Evolutionary conservation across 2,329 filamentous ascomycete species (phyloP).

Genomic region (Colletotrichum melonis): DNA sequence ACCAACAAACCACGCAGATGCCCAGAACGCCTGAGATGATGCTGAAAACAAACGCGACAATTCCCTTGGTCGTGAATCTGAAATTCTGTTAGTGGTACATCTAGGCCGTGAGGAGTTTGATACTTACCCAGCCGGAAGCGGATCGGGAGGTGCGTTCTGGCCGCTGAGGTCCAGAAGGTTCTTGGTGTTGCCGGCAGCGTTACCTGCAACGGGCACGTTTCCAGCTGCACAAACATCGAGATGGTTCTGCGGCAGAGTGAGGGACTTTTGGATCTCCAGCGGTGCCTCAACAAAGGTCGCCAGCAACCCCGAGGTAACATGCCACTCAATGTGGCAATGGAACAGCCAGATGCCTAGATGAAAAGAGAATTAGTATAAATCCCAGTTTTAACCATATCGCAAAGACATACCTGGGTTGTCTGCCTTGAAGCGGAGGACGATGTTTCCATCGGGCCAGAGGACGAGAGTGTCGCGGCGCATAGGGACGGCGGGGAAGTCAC

Average conservation of each 20-base stretch:
- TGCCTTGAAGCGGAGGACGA: conserved; percentile 74
- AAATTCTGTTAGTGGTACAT: background rate
- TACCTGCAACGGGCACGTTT: conserved; percentile 67
- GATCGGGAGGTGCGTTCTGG: conserved; percentile 64
- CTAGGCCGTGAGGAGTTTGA: background rate
- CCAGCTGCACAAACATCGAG: conserved; percentile 66
- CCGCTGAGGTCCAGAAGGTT: conserved; percentile 73
- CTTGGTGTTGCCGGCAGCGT: conserved; percentile 78
- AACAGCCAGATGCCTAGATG: conserved; percentile 72
- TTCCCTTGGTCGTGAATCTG: conserved; percentile 76
- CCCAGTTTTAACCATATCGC: background rate
- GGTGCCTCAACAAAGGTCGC: conserved; percentile 74
- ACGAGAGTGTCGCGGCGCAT: conserved; percentile 77
- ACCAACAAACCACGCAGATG: conserved; percentile 74
- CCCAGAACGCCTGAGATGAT: conserved; percentile 76
- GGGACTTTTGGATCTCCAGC: conserved; percentile 67
- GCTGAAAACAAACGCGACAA: conserved; percentile 80
- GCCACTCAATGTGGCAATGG: conserved; percentile 87
- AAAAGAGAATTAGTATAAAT: background rate
- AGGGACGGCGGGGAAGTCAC: conserved; percentile 64
- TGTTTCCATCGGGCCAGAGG: conserved; percentile 72
- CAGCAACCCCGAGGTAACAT: conserved; percentile 74
- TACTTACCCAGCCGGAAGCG: conserved; percentile 70
- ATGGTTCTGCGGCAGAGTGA: conserved; percentile 70
- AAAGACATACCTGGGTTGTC: conserved; percentile 70